Evolutionary conservation across 371 early-diverging fungal species (phyloP), one percentile per base, ranked within the genome.

Genomic region (Rhizomucor miehei): DNA sequence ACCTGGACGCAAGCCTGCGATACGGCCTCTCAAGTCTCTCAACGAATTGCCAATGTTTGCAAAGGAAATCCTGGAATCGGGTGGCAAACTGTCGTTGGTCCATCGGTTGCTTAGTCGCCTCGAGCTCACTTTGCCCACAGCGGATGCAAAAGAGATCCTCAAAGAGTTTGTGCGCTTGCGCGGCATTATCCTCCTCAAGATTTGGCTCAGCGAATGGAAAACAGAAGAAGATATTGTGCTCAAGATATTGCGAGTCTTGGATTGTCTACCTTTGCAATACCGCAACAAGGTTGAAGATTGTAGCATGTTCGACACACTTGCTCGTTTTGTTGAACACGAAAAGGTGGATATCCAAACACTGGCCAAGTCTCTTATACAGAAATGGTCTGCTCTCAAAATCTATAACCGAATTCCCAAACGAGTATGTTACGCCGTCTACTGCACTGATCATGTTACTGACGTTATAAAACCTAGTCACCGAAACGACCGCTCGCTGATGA

Each of bases 211-310:
- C 34, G 78, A 77, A 58, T 77, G 78, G 78, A 74, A 73, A 44
- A 55, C 45, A 34, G 58, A 76, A 9, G 44, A 62, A n/a, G 65
- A 65, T 16, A 72, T 77, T 20, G 60, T 77, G 9, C 29, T 54
- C 17, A 72, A 66, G 55, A 72, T 71, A 54, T 21, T 12, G 47
- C 17, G n/a, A 20, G 23, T 0, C 6, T 14, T 12, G 25, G 13
- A 23, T 17, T 13, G 34, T 29, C 8, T 38, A 13, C 23, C 13
- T 41, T 41, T 54, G 23, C 47, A 66, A 55, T 52, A 87, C 29
- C 69, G 80, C 37, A 89, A 87, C 61, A 81, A 87, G 1, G 65
- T 89, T 6, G 89, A 87, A 47, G 89, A 89, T 38, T 74, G 78
- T 12, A 73, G 78, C 20, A 71, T 85, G 57, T 70, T 76, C 47